These are phyloP conservation scores for Dalbergia oliveri DNA, from an alignment of 306 rosid species.

Conservation along the genomic window DNA sequence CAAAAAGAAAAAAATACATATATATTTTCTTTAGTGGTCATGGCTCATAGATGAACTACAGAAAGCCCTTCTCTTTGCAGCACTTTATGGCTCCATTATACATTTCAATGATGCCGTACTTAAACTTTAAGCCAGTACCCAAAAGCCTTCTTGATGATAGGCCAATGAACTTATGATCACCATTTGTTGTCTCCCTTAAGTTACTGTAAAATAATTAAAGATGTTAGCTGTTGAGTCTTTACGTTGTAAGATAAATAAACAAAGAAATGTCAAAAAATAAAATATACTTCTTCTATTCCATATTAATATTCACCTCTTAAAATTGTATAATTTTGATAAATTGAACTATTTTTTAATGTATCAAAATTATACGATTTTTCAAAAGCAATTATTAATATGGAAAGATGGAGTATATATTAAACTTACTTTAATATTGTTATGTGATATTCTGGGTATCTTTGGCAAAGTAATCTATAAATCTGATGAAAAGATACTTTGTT, in stretches of 20 bases:
- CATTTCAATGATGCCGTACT: conserved; percentile 52
- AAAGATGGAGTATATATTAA: no score
- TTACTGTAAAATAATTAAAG: conserved; percentile 27
- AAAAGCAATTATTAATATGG: no score
- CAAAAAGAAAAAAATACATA: no score
- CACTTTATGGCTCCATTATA: conserved; percentile 55
- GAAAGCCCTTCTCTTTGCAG: conserved; percentile 62
- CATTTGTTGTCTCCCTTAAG: background rate
- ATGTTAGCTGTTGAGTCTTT: background rate
- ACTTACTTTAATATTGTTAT: conserved; percentile 58
- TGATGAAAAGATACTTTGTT: conserved; percentile 41
- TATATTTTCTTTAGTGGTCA: background rate
- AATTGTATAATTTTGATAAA: no score
- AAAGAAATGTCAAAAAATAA: background rate
- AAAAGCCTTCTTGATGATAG: conserved; percentile 59
- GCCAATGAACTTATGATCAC: conserved; percentile 29
- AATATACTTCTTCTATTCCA: background rate
- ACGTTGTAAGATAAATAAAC: background rate
- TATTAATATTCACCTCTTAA: no score
- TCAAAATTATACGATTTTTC: no score
- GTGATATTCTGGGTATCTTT: conserved; percentile 52
- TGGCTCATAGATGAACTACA: conserved; percentile 4
- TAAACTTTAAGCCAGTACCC: conserved; percentile 56
- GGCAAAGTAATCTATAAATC: conserved; percentile 46
- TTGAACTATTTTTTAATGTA: no score